These are phyloP conservation scores for Aureobasidium sp. DNA, from an alignment of 2,329 filamentous ascomycete genomes.

Conservation along the genomic window DNA sequence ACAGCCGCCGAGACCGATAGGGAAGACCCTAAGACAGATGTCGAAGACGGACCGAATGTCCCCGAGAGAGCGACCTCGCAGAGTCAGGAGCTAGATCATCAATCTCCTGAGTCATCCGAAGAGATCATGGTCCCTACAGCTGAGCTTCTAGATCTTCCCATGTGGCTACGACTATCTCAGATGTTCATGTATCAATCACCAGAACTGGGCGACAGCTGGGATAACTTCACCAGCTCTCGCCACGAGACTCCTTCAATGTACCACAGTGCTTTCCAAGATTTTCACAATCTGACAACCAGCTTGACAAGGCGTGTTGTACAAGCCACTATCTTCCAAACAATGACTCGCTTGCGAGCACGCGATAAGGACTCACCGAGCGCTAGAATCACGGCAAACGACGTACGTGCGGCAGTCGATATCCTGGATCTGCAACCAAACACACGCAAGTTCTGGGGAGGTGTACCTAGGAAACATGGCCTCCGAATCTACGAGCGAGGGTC, in stretches of 20 bases:
- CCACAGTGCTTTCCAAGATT: constrained; percentile 66
- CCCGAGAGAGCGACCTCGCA: neutral
- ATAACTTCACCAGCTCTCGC: constrained; percentile 38
- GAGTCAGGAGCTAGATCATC: neutral
- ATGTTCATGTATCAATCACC: constrained; percentile 66
- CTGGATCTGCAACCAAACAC: constrained; percentile 42
- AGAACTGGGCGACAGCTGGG: constrained; percentile 60
- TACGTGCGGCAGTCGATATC: constrained; percentile 46
- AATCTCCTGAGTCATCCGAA: neutral
- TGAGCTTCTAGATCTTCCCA: constrained; percentile 49
- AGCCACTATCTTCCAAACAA: constrained; percentile 60
- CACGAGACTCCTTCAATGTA: constrained; percentile 59
- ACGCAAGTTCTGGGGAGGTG: constrained; percentile 43
- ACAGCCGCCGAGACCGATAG: neutral
- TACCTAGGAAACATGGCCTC: constrained; percentile 46
- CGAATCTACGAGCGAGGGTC: constrained; percentile 33
- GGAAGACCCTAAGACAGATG: neutral
- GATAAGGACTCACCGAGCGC: constrained; percentile 23
- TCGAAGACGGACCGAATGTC: neutral
- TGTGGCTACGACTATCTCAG: constrained; percentile 57
- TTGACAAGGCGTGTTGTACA: constrained; percentile 64
- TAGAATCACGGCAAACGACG: constrained; percentile 35
- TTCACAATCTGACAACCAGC: constrained; percentile 59
- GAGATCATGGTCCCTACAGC: constrained; percentile 39
- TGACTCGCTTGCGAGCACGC: constrained; percentile 55